Evolutionary conservation across 768 basidiomycete genomes (phyloP).

Genomic region (Russula olivacea): DNA sequence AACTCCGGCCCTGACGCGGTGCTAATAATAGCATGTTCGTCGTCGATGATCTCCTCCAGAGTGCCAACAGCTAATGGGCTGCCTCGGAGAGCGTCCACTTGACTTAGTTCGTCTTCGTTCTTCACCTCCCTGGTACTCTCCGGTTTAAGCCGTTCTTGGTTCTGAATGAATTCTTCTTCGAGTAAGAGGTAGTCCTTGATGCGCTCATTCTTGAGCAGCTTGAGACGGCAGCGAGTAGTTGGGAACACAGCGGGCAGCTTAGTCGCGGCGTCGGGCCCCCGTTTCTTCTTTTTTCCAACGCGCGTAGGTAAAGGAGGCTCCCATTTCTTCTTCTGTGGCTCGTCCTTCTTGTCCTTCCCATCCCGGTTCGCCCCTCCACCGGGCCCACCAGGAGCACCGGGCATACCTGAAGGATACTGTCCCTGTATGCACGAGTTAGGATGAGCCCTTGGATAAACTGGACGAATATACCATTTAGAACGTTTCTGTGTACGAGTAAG

Average conservation of each 20-base stretch:
- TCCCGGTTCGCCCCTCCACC: slow-evolving; percentile 27
- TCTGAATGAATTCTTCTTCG: slow-evolving; percentile 91
- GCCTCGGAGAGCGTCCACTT: slow-evolving; percentile 91
- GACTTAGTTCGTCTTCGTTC: slow-evolving; percentile 90
- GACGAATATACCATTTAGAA: slow-evolving; percentile 16
- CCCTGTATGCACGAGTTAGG: slow-evolving; percentile 42
- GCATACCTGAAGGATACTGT: slow-evolving; percentile 63
- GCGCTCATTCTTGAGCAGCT: slow-evolving; percentile 92
- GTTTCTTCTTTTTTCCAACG: slow-evolving; percentile 92
- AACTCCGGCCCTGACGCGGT: slow-evolving; percentile 92
- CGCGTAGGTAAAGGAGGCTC: slow-evolving; percentile 96
- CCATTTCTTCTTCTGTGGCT: slow-evolving; percentile 86
- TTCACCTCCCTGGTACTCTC: slow-evolving; percentile 87
- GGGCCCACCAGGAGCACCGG: slow-evolving; percentile 31
- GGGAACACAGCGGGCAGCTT: slow-evolving; percentile 92
- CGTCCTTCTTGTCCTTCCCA: slow-evolving; percentile 39
- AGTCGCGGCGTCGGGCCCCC: slow-evolving; percentile 84
- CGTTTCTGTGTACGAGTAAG: not conserved
- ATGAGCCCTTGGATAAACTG: slow-evolving; percentile 7
- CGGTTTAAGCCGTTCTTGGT: slow-evolving; percentile 87
- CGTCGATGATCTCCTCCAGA: slow-evolving; percentile 95
- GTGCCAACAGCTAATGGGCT: slow-evolving; percentile 98
- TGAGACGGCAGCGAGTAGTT: slow-evolving; percentile 90
- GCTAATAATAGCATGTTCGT: slow-evolving; percentile 98
- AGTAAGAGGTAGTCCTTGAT: slow-evolving; percentile 97